Evolutionary conservation across 345 rosid species (phyloP).

Genomic region (Chamaenerion angustifolium): DNA sequence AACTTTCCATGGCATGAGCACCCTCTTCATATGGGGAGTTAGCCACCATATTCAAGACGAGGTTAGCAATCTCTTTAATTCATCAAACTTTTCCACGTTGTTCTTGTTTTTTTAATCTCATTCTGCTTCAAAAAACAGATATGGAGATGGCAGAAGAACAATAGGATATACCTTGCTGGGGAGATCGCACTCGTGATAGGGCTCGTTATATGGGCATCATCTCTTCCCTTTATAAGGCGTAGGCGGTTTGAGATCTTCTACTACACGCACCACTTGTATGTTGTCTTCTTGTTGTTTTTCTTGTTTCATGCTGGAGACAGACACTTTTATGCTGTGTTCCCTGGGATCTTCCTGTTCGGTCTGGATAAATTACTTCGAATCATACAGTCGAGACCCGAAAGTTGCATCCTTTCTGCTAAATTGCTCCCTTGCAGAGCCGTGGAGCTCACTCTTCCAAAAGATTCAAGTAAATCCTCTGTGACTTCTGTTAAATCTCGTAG

Average conservation of each 20-base stretch:
- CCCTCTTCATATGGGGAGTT: slow-evolving; percentile 61
- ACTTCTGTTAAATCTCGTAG: background rate
- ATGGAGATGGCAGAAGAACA: slow-evolving; percentile 70
- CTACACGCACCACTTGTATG: slow-evolving; percentile 65
- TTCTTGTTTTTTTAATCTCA: no score
- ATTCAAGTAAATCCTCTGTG: slow-evolving; percentile 30
- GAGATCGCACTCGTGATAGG: slow-evolving; percentile 42
- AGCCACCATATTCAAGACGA: slow-evolving; percentile 57
- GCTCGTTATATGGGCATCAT: slow-evolving; percentile 65
- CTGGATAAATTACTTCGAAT: slow-evolving; percentile 61
- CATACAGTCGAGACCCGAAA: slow-evolving; percentile 49
- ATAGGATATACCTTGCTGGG: slow-evolving; percentile 70
- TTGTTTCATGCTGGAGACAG: slow-evolving; percentile 82
- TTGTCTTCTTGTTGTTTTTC: slow-evolving; percentile 50
- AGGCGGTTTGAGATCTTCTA: slow-evolving; percentile 61
- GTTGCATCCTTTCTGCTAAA: slow-evolving; percentile 38
- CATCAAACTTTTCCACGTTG: background rate
- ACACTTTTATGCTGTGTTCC: slow-evolving; percentile 57
- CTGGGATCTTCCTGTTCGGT: slow-evolving; percentile 65
- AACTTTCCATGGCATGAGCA: slow-evolving; percentile 60
- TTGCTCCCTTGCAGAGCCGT: slow-evolving; percentile 43
- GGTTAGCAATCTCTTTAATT: slow-evolving; percentile 16
- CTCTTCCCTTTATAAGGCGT: slow-evolving; percentile 78
- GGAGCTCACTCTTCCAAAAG: slow-evolving; percentile 59
- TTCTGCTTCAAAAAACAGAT: slow-evolving; percentile 18